Percentiles rank a stretch among this genome's conserved stretches.
Conservation (phyloP, 1,284 basidiomycete species). For the Vanrija sp. region DNA sequence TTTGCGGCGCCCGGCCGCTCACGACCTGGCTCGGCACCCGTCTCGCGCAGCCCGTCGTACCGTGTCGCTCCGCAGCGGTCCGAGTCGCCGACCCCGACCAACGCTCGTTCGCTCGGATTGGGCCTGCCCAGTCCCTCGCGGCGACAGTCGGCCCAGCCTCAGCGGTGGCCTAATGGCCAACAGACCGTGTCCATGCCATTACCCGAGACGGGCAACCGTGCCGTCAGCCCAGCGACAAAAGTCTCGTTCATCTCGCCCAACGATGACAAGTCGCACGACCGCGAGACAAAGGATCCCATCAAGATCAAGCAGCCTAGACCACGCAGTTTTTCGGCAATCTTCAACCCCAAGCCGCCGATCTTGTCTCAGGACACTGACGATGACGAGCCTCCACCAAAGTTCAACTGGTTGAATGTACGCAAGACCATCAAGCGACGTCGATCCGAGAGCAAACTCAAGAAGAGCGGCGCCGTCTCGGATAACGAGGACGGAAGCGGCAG, state of each 20-base stretch:
- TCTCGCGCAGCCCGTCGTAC: conserved; percentile 5
- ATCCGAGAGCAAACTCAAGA: conserved; percentile 28
- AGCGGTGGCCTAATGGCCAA: neutral
- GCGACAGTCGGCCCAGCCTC: neutral
- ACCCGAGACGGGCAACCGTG: conserved; percentile 18
- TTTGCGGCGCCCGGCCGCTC: conserved; percentile 2
- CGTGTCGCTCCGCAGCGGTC: conserved; percentile 1
- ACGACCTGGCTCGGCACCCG: conserved; percentile 19
- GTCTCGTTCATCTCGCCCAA: conserved; percentile 32
- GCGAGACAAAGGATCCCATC: conserved; percentile 14
- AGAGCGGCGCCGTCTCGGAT: conserved; percentile 9
- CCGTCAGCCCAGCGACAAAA: conserved; percentile 28
- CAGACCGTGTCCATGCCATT: conserved; percentile 40
- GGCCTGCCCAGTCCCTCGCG: neutral
- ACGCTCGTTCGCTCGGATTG: neutral
- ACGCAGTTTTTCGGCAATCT: conserved; percentile 40
- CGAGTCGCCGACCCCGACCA: neutral
- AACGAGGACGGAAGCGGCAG: neutral
- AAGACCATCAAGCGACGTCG: conserved; percentile 32
- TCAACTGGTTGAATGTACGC: conserved; percentile 42
- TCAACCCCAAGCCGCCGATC: conserved; percentile 8
- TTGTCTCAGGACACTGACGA: conserved; percentile 6
- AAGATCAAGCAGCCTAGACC: conserved; percentile 24
- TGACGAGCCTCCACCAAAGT: conserved; percentile 16
- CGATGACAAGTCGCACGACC: conserved; percentile 3